Evolutionary conservation across 1,284 basidiomycete genomes (phyloP), one percentile per base, ranked within the genome.

Genomic region (Chalciporus sp.): DNA sequence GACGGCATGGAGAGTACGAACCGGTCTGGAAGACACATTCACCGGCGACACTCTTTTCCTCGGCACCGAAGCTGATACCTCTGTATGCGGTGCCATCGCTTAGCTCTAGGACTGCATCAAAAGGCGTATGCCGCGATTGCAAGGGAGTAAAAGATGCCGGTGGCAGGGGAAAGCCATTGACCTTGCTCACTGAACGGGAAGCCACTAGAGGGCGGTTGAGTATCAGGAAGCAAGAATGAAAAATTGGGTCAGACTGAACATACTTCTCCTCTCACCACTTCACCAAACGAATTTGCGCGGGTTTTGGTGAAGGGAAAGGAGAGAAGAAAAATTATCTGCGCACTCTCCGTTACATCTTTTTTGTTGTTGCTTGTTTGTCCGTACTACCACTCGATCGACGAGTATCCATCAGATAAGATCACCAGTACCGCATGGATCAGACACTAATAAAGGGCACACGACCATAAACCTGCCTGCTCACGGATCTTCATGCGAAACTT

Each of bases 1-100:
- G 50, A 59, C 43, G 29, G 46, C 37, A 47, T 48, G 39, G 54
- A 52, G 51, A 58, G 54, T 53, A 73, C 90, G 74, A 69, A 97
- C 96, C 96, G 51, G 97, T 99, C 79, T 98, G 96, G 79, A 99
- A 99, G 69, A 99, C 97, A 72, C 96, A 98, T 84, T 99, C 97
- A 65, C 97, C 97, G 19, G 95, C 84, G 48, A 98, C 80, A 72
- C 92, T 95, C 78, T 94, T 96, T 52, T 83, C 84, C 65, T 92
- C 81, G 3, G 94, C 94, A 66, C 97, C 97, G 69, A 99, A 99
- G 70, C 90, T 94, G 70, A 93, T 88, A 46, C 97, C 97, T 53
- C 88, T 81, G 67, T 88, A 93, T 1, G 92, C 88, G 56, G 92
- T 86, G 12, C 96, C 96, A 74, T 99, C 96, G 49, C 85, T 85